A percentile compares a stretch with the other conserved stretches of the same genome.
phyloP scores from a whole-genome alignment of 1,139 yeast genomes.

The Candida freyschussii region DNA sequence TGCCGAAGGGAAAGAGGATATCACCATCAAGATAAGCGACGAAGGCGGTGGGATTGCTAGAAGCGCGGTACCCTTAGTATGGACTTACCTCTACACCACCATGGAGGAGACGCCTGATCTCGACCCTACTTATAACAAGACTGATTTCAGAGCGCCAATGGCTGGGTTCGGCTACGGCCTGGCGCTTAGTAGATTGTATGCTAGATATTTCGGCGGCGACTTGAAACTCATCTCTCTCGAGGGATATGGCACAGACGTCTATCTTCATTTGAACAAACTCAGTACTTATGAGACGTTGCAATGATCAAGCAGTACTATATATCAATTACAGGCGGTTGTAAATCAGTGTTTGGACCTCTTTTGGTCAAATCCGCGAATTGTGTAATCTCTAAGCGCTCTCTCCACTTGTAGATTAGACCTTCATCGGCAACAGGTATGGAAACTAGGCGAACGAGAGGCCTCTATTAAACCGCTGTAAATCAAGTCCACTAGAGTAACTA shows the following conservation, averaged over 20 bases:
- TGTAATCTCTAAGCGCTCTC: too few species aligned
- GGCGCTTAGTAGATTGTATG: conserved; percentile 80
- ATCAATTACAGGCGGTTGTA: too few species aligned
- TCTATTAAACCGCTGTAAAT: too few species aligned
- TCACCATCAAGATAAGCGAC: conserved; percentile 87
- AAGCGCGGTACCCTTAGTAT: conserved; percentile 75
- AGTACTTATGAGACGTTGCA: conserved; percentile 26
- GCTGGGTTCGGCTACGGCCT: conserved; percentile 93
- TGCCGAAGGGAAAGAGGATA: conserved; percentile 88
- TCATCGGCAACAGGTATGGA: too few species aligned
- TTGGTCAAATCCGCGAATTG: too few species aligned
- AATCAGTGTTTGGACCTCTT: too few species aligned
- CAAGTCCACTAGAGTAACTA: too few species aligned
- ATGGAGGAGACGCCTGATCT: conserved; percentile 69
- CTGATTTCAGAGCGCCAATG: conserved; percentile 64
- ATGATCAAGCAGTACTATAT: too few species aligned
- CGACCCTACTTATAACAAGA: conserved; percentile 39
- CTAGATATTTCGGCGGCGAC: conserved; percentile 91
- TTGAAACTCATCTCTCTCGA: conserved; percentile 85
- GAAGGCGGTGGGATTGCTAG: conserved; percentile 95
- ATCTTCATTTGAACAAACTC: conserved; percentile 63
- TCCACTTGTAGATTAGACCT: too few species aligned
- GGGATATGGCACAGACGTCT: conserved; percentile 92
- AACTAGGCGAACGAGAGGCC: too few species aligned
- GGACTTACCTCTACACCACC: conserved; percentile 91